Percentiles rank a stretch among this genome's conserved stretches.
Conservation (phyloP, 2,329 filamentous ascomycete species). For the Elsinoe australis region DNA sequence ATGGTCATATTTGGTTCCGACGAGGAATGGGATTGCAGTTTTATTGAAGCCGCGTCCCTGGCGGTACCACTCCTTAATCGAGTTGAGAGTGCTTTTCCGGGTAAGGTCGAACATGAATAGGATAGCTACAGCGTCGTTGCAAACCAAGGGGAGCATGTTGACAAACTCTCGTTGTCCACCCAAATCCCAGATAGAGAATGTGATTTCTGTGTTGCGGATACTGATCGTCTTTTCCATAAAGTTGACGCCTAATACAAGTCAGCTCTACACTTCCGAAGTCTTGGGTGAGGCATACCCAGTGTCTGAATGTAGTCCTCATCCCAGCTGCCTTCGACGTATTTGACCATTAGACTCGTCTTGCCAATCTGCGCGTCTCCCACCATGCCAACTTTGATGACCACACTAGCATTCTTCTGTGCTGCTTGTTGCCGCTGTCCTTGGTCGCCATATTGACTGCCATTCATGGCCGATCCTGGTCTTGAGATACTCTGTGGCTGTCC, state of each 20-base stretch:
- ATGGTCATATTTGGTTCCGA: slow-evolving; percentile 97
- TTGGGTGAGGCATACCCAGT: slow-evolving; percentile 50
- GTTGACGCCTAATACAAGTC: slow-evolving; percentile 64
- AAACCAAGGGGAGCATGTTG: slow-evolving; percentile 98
- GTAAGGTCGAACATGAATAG: slow-evolving; percentile 99
- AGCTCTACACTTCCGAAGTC: slow-evolving; percentile 18
- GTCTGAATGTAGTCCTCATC: slow-evolving; percentile 99
- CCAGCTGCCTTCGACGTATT: slow-evolving; percentile 98
- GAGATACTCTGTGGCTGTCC: slow-evolving; percentile 28
- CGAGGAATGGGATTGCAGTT: slow-evolving; percentile 95
- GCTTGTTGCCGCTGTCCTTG: slow-evolving; percentile 33
- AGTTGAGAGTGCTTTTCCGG: slow-evolving; percentile 95
- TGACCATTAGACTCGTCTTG: slow-evolving; percentile 98
- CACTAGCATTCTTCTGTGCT: slow-evolving; percentile 50
- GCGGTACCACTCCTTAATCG: slow-evolving; percentile 99
- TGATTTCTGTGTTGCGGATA: slow-evolving; percentile 98
- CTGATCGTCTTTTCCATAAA: slow-evolving; percentile 99
- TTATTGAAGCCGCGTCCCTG: slow-evolving; percentile 99
- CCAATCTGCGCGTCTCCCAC: slow-evolving; percentile 98
- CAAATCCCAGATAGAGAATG: slow-evolving; percentile 98
- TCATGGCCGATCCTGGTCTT: slow-evolving; percentile 32
- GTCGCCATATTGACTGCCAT: slow-evolving; percentile 26
- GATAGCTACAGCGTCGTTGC: slow-evolving; percentile 96
- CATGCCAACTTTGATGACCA: slow-evolving; percentile 99
- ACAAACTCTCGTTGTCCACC: slow-evolving; percentile 98